These are phyloP conservation scores for Chalciporus sphaerocephalus DNA, from an alignment of 768 basidiomycete genomes.

Conservation along the genomic window DNA sequence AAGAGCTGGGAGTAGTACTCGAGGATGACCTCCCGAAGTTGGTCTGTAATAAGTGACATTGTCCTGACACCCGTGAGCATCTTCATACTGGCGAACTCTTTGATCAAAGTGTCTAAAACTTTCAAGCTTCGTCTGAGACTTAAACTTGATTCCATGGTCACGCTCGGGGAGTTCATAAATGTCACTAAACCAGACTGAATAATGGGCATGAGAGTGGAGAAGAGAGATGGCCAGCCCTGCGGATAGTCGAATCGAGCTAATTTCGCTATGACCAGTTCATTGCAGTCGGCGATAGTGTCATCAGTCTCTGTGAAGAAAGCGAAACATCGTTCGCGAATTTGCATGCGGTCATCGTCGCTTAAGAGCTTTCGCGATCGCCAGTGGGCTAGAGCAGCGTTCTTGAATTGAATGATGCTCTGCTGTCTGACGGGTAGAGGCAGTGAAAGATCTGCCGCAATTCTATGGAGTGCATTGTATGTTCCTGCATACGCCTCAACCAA, in stretches of 20 bases:
- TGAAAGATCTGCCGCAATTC: conserved; percentile 60
- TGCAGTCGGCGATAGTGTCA: conserved; percentile 73
- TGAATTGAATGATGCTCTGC: conserved; percentile 86
- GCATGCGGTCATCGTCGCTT: conserved; percentile 58
- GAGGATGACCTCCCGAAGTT: conserved; percentile 51
- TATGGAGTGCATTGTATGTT: conserved; percentile 64
- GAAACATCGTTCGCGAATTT: conserved; percentile 64
- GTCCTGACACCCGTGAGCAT: conserved; percentile 63
- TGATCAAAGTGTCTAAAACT: conserved; percentile 60
- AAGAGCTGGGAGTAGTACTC: conserved; percentile 56
- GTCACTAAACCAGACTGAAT: conserved; percentile 53
- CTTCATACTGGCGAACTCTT: conserved; percentile 67
- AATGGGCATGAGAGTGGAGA: conserved; percentile 43
- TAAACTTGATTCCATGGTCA: conserved; percentile 44
- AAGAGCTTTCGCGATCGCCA: conserved; percentile 77
- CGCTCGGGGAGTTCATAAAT: conserved; percentile 41
- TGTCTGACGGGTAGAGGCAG: conserved; percentile 67
- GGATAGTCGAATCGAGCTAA: conserved; percentile 79
- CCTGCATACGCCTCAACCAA: conserved; percentile 62
- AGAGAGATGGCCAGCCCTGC: conserved; percentile 43
- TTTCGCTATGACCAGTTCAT: conserved; percentile 69
- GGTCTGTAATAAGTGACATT: conserved; percentile 45
- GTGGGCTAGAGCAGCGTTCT: conserved; percentile 67
- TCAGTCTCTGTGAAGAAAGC: conserved; percentile 73
- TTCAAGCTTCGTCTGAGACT: conserved; percentile 57